Evolutionary conservation across 257 asterid species (phyloP).

Genomic region (Jasminum sambac): DNA sequence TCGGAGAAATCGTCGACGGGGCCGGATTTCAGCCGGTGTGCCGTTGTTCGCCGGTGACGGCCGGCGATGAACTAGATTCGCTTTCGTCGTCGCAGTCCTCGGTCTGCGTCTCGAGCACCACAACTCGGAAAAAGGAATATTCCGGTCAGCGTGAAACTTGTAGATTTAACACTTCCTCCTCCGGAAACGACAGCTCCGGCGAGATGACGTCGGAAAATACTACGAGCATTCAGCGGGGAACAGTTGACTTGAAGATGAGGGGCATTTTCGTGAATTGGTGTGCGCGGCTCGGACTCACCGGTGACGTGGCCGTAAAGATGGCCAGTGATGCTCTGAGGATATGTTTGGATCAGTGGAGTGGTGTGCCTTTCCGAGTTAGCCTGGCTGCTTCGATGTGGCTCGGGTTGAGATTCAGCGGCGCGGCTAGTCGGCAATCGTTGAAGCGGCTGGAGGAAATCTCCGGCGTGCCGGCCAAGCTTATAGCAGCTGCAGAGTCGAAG

Average conservation of each 20-base stretch:
- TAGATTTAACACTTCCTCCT: constrained; percentile 14
- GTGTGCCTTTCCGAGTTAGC: constrained; percentile 47
- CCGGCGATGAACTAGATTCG: constrained; percentile 19
- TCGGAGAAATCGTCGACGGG: constrained; percentile 24
- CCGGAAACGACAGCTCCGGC: background rate
- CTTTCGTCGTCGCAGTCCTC: constrained; percentile 25
- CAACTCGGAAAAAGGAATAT: constrained; percentile 25
- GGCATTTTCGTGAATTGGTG: constrained; percentile 55
- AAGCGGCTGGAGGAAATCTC: constrained; percentile 50
- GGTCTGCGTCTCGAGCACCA: constrained; percentile 48
- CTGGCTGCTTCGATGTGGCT: constrained; percentile 69
- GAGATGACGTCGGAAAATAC: constrained; percentile 1
- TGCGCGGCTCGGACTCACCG: constrained; percentile 35
- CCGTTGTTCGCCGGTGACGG: constrained; percentile 8
- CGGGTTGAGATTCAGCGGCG: constrained; percentile 35
- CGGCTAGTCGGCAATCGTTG: constrained; percentile 27
- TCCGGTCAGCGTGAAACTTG: constrained; percentile 13
- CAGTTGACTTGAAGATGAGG: constrained; percentile 25
- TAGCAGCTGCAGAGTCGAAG: constrained; percentile 43
- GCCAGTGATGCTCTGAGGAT: constrained; percentile 36
- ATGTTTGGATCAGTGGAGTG: constrained; percentile 37
- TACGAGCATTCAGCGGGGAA: constrained; percentile 9
- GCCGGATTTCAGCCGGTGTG: constrained; percentile 22
- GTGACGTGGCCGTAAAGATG: constrained; percentile 24
- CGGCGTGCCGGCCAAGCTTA: constrained; percentile 59